Evolutionary conservation across 208 protist species (phyloP).

Genomic region (Phytomonas sp.): DNA sequence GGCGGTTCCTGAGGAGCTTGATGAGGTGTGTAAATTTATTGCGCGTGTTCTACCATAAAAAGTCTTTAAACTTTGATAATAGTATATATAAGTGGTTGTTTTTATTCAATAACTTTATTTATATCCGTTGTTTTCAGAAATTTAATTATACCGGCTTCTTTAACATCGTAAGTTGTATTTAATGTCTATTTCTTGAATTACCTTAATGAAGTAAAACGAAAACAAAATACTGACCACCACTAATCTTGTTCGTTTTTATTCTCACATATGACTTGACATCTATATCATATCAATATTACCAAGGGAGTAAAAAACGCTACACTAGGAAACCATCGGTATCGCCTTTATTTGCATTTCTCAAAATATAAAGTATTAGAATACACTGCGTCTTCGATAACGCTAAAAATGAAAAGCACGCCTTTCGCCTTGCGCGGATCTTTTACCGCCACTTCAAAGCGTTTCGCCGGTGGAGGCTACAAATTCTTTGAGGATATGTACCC

Average conservation of each 20-base stretch:
- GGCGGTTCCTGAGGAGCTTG: conserved; percentile 52
- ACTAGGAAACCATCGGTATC: background rate
- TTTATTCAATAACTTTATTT: conserved; percentile 5
- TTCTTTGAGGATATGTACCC: conserved; percentile 88
- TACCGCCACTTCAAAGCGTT: conserved; percentile 3
- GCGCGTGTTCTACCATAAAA: conserved; percentile 30
- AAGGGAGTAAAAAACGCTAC: background rate
- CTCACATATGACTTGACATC: background rate
- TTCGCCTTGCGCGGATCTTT: conserved; percentile 9
- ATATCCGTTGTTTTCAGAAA: background rate
- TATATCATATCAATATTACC: background rate
- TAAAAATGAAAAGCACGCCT: background rate
- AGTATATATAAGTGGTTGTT: background rate
- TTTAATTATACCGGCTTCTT: background rate
- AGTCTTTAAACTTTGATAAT: background rate
- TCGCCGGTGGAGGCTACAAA: conserved; percentile 39
- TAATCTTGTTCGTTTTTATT: background rate
- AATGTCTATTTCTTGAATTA: background rate
- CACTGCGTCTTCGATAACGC: background rate
- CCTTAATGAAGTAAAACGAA: background rate
- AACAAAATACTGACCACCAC: background rate
- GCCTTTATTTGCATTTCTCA: background rate
- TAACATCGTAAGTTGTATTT: background rate
- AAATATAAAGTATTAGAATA: background rate
- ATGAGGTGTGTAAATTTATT: conserved; percentile 58